Evolutionary conservation across 2,329 filamentous ascomycete species (phyloP).

Genomic region (Venturia pyrina): DNA sequence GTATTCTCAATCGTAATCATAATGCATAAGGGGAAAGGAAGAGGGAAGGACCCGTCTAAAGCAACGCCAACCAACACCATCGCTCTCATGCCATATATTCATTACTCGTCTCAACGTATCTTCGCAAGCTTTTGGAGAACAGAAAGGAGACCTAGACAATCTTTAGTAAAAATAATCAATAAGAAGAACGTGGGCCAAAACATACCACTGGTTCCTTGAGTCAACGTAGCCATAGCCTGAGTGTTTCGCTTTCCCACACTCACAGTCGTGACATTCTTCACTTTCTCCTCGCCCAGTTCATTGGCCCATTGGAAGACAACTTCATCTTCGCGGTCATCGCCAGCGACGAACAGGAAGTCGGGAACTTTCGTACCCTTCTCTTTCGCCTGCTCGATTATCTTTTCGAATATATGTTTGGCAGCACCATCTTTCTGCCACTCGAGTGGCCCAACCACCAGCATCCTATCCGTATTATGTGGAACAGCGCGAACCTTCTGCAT

Average conservation of each 20-base stretch:
- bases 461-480: conserved; percentile 54
- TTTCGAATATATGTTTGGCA: conserved; percentile 56
- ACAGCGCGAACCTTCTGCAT: conserved; percentile 76
- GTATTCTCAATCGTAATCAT: neutral
- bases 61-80: neutral
- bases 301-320: conserved; percentile 94
- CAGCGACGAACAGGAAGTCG: conserved; percentile 82
- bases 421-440: conserved; percentile 85
- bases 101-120: neutral
- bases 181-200: conserved; percentile 15
- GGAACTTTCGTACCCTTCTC: conserved; percentile 34
- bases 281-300: conserved; percentile 46
- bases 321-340: conserved; percentile 88
- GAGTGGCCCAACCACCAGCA: conserved; percentile 73
- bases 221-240: conserved; percentile 73
- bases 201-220: conserved; percentile 84
- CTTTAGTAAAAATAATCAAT: neutral
- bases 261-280: conserved; percentile 64
- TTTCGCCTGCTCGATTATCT: conserved; percentile 2
- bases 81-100: neutral
- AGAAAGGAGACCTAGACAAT: conserved; percentile 37
- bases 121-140: conserved; percentile 39
- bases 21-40: neutral
- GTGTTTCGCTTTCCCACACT: conserved; percentile 82
- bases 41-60: neutral